Evolutionary conservation across 768 basidiomycete genomes (phyloP), one percentile per base, ranked within the genome.

Genomic region (Agaricus subrufescens): DNA sequence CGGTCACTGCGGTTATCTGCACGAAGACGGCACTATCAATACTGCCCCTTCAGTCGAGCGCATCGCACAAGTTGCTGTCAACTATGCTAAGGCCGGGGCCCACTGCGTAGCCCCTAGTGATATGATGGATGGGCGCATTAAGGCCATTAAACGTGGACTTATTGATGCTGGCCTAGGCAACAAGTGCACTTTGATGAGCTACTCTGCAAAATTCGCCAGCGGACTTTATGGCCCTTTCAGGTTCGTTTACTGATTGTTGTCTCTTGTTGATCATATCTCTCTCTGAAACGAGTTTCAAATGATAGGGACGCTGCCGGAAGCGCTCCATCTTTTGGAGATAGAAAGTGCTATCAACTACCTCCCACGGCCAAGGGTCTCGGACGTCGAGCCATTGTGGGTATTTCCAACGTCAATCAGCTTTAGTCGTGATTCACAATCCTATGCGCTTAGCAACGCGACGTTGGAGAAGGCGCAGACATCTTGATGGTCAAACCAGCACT

Each of bases 91-190:
- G 52, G 97, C 97, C 0, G 97, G 97, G n/a, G 97, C 94, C 1
- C 93, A 98, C 69, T 94, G 94, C 65, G 95, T 99, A 56, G 97
- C 97, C 1, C 97, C 97, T 6, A 97, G 94, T 65, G 97, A 98
- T 70, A 99, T 99, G 97, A 98, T 98, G 94, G 97, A 99, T 67
- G 97, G 96, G 0, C 79, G 96, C 19, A 85, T 99, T 60, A 84
- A 82, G 60, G 84, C 85, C 12, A 98, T 99, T 72, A 99, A 99
- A 69, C 77, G 83, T 38, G 81, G 78, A 3, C 75, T 99, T 54
- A 91, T 98, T 57, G 87, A 91, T 57, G 80, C 80, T 43, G 93
- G 94, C 15, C 77, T 84, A 45, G 94, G 87, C 8, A 98, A 98
- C 72, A 82, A 82, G 65, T 94, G 91, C 69, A 88, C 89, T 5